Conservation (phyloP, 2,329 filamentous ascomycete species). For the Amauroascus niger region DNA sequence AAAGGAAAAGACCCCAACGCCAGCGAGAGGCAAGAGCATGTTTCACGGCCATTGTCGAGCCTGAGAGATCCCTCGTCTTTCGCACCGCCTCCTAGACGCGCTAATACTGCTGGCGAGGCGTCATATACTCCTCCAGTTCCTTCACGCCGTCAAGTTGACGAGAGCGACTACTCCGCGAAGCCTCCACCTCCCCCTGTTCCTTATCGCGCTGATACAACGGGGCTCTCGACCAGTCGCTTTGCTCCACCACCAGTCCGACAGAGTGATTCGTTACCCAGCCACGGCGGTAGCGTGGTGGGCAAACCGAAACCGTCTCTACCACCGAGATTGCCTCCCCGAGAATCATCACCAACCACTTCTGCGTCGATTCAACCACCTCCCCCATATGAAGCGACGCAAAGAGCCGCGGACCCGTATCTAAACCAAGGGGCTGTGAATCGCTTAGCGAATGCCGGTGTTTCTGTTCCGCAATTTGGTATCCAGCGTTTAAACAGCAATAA, state of each 20-base stretch:
- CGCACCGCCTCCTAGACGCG: constrained; percentile 66
- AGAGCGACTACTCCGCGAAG: constrained; percentile 22
- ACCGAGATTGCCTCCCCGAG: constrained; percentile 61
- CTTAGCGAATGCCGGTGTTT: constrained; percentile 64
- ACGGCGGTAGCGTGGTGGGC: constrained; percentile 18
- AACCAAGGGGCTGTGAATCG: constrained; percentile 55
- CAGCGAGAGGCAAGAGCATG: constrained; percentile 36
- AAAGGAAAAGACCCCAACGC: constrained; percentile 41
- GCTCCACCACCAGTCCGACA: constrained; percentile 58
- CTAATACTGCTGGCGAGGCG: constrained; percentile 40
- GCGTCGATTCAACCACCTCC: constrained; percentile 35
- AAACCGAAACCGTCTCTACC: constrained; percentile 48
- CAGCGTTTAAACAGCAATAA: constrained; percentile 32
- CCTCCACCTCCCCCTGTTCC: constrained; percentile 48
- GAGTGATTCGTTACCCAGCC: constrained; percentile 9
- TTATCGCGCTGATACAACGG: constrained; percentile 61
- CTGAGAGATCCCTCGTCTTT: constrained; percentile 70
- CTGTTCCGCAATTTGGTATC: constrained; percentile 69
- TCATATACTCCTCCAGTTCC: constrained; percentile 37
- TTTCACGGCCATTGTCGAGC: constrained; percentile 54
- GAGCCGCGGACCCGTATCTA: constrained; percentile 23
- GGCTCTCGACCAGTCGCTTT: constrained; percentile 57
- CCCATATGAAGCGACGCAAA: constrained; percentile 38
- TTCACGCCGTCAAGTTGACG: constrained; percentile 24
- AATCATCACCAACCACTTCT: constrained; percentile 42